Percentiles rank a stretch among this genome's conserved stretches.
These are phyloP conservation scores for Wickerhamomyces sp. DNA, from an alignment of 1,139 yeast species.

Conservation along the genomic window DNA sequence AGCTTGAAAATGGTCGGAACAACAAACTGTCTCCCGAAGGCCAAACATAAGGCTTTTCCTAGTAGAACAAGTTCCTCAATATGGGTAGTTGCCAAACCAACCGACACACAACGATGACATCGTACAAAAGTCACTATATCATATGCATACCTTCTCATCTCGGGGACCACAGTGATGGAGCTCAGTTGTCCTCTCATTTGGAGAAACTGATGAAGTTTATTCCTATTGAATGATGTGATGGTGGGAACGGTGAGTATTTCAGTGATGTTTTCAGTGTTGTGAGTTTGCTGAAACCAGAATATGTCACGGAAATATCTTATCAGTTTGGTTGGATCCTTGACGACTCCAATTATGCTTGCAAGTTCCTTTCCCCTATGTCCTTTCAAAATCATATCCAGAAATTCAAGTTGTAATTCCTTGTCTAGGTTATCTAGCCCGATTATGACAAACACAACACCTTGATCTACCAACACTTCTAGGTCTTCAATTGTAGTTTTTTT, in stretches of 20 bases:
- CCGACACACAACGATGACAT: conserved; percentile 43
- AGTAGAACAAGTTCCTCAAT: conserved; percentile 37
- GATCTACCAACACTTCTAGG: background rate
- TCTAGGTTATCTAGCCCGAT: background rate
- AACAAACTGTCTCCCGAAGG: conserved; percentile 37
- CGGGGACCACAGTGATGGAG: conserved; percentile 36
- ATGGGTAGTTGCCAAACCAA: conserved; percentile 45
- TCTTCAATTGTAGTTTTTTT: background rate
- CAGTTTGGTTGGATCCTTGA: background rate
- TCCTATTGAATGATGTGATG: background rate
- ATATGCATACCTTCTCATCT: conserved; percentile 46
- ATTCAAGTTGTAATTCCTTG: background rate
- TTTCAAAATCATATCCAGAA: background rate
- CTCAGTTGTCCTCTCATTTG: conserved; percentile 12
- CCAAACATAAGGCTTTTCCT: conserved; percentile 35
- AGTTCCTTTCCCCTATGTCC: background rate
- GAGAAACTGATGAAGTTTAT: conserved; percentile 4
- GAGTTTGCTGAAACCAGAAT: conserved; percentile 1
- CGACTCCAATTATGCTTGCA: background rate
- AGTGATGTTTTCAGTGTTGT: background rate
- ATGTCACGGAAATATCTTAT: background rate
- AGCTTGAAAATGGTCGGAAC: conserved; percentile 46
- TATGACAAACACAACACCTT: background rate
- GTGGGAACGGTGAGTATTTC: background rate
- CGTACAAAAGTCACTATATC: conserved; percentile 47